Percentiles rank a stretch among this genome's conserved stretches.
These are phyloP conservation scores for Penicillium corylophilum DNA, from an alignment of 2,329 filamentous ascomycete genomes.

Conservation along the genomic window DNA sequence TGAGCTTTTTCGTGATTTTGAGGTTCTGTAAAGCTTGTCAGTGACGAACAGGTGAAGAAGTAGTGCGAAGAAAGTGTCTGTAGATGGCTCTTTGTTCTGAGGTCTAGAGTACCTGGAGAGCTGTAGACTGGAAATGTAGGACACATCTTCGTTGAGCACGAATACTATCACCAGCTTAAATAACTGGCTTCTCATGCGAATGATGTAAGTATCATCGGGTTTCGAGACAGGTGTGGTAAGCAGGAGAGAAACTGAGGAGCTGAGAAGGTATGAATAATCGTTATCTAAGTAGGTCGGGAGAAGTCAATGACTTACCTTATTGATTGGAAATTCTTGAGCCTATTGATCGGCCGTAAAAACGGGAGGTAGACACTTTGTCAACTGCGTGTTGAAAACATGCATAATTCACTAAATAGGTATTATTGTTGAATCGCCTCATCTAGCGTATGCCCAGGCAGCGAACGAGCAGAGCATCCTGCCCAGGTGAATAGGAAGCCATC, in stretches of 20 bases:
- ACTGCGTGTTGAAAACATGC: background rate
- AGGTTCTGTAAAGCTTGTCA: background rate
- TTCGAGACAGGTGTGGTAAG: constrained; percentile 1
- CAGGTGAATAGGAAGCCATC: background rate
- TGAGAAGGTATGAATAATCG: background rate
- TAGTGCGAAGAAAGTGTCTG: background rate
- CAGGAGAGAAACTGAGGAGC: background rate
- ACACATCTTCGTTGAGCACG: background rate
- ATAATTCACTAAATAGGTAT: background rate
- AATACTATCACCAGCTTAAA: background rate
- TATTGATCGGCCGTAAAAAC: background rate
- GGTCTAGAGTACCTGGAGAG: background rate
- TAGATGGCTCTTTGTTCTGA: background rate
- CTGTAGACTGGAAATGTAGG: background rate
- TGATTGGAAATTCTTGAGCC: background rate
- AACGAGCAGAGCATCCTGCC: background rate
- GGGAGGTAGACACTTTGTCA: background rate
- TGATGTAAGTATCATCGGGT: background rate
- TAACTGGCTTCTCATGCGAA: background rate
- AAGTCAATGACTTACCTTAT: background rate
- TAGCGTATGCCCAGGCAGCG: background rate
- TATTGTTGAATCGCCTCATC: background rate
- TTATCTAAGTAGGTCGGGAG: background rate
- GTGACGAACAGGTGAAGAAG: background rate
- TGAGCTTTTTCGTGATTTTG: background rate